Conservation (phyloP, 805 yeast species). For the Schizosaccharomyces japonicus region DNA sequence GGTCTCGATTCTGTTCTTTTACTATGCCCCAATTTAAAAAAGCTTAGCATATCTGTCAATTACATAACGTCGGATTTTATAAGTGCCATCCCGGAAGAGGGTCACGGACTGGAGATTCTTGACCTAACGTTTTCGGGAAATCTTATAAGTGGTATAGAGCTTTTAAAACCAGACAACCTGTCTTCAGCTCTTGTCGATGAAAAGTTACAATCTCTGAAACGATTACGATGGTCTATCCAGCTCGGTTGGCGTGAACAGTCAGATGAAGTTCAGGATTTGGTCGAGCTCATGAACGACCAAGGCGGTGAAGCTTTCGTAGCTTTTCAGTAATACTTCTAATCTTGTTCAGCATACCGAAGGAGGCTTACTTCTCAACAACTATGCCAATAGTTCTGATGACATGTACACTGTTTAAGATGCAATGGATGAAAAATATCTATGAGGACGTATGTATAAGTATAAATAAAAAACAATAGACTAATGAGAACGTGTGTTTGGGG, state of each 20-base stretch:
- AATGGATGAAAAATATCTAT: too few species aligned
- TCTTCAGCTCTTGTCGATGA: slow-evolving; percentile 64
- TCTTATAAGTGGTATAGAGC: slow-evolving; percentile 37
- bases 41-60: slow-evolving; percentile 54
- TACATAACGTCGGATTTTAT: slow-evolving; percentile 31
- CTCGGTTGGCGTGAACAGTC: slow-evolving; percentile 54
- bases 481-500: too few species aligned
- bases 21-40: slow-evolving; percentile 49
- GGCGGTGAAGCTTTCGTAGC: background rate
- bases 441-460: too few species aligned
- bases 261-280: slow-evolving; percentile 38
- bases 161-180: slow-evolving; percentile 58
- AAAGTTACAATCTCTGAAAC: slow-evolving; percentile 42
- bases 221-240: slow-evolving; percentile 44
- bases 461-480: too few species aligned
- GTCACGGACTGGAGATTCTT: slow-evolving; percentile 33
- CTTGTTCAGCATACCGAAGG: too few species aligned
- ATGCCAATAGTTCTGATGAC: too few species aligned
- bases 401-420: too few species aligned
- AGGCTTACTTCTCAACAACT: too few species aligned
- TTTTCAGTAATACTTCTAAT: background rate
- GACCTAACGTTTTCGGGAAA: slow-evolving; percentile 64
- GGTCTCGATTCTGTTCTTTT: slow-evolving; percentile 51
- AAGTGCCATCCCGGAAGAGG: slow-evolving; percentile 17
- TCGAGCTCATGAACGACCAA: slow-evolving; percentile 44